Evolutionary conservation across 495 filamentous ascomycete species (phyloP), one percentile per base, ranked within the genome.

Genomic region (Durotheca rogersii): DNA sequence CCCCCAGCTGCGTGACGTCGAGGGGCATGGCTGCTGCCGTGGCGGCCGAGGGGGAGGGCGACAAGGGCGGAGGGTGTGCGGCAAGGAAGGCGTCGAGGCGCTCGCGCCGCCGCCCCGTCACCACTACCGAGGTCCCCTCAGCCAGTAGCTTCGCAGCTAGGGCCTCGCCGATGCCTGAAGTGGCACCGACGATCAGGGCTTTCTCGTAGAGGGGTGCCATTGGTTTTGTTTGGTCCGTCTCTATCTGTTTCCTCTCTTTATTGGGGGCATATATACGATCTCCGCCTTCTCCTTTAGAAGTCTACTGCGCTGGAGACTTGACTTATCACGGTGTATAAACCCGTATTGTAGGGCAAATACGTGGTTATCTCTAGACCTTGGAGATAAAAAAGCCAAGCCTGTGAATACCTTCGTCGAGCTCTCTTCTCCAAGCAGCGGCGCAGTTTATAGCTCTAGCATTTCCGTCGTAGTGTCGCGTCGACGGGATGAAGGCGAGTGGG

Each of bases 141-240:
- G 71, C 53, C 23, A 86, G 61, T 14, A 87, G 52, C 41, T 76
- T 80, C 15, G 70, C 68, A 2, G 83, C 80, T 6, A 88, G 65
- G 2, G 78, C 81, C 35, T 75, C 64, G 37, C 85, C 84, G 47
- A 88, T 87, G 35, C 84, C 83, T 32, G 75, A 79, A 11, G 83
- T 87, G 25, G 82, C 83, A n/a, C 85, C 83, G 44, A 87, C 73
- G 41, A 87, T 59, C 9, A 88, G 77, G 41, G 84, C 74, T 55
- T 80, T 81, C 43, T 81, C 80, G 66, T 85, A 86, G 3, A 71
- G 65, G 60, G 82, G 79, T n/a, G 75, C 51, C 76, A 79, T 78
- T 33, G 27, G 58, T 33, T 1, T 20, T 16, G 4, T 16, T 35
- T 27, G 23, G 4, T 4, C 9, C 9, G 4, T 27, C 23, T 4